These are phyloP conservation scores for Gracilaria gracilis DNA, from an alignment of 23 red algal genomes.

Conservation along the genomic window DNA sequence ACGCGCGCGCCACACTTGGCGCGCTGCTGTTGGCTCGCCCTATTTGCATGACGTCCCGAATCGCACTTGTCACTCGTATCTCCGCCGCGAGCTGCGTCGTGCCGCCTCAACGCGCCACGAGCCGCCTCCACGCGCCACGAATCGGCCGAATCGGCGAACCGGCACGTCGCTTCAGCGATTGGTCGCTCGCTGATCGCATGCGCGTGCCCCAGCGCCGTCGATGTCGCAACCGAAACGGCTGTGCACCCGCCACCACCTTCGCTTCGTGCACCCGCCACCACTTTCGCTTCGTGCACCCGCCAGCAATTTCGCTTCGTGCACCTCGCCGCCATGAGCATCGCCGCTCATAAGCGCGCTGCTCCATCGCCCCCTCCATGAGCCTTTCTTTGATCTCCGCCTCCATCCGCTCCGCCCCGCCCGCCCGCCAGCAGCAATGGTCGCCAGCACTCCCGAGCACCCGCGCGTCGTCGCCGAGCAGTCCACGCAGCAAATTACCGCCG, in stretches of 20 bases:
- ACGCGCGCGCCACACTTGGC: not conserved
- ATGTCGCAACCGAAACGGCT: not conserved
- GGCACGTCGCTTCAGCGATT: too few species aligned
- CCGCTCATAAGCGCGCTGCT: too few species aligned
- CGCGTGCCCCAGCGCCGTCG: too few species aligned
- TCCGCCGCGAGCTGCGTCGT: not conserved
- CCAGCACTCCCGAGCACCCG: not conserved
- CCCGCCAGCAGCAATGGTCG: not conserved
- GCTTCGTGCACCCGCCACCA: not conserved
- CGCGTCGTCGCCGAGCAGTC: constrained; percentile 8
- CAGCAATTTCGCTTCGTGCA: too few species aligned
- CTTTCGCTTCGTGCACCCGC: not conserved
- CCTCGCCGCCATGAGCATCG: too few species aligned
- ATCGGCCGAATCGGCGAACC: too few species aligned
- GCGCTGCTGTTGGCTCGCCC: not conserved
- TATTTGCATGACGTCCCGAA: not conserved
- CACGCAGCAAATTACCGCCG: not conserved
- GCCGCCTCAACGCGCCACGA: not conserved
- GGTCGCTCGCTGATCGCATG: too few species aligned
- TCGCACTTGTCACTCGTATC: not conserved
- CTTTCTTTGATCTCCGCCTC: not conserved
- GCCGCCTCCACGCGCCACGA: too few species aligned
- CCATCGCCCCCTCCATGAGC: not conserved
- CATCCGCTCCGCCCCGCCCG: not conserved
- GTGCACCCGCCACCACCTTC: not conserved